Evolutionary conservation across 768 basidiomycete genomes (phyloP), one percentile per base, ranked within the genome.

Genomic region (Lentinula sp.): DNA sequence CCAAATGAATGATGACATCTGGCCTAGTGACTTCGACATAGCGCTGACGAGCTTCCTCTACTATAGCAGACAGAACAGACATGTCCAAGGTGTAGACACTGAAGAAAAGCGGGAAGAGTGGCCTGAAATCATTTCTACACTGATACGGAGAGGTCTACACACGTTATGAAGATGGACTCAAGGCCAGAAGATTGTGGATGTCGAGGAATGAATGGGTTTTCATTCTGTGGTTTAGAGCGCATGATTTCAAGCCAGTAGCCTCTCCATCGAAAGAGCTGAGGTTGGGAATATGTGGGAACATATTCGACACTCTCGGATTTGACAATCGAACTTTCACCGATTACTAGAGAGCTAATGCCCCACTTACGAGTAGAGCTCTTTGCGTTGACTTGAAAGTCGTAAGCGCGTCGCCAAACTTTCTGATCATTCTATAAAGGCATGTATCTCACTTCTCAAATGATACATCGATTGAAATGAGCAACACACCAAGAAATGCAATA

Each of bases 1-100:
- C 68, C 0, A 70, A 62, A 63, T 79, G 78, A 23, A 80, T 69
- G 41, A 76, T 75, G 49, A 83, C 76, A 54, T 79, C 69, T 1
- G 77, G 77, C 18, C 70, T 72, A 42, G 70, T 76, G 37, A 73
- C 72, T 64, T 77, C 71, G 39, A 77, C 53, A 64, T 81, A 83
- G 49, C 72, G 70, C n/a, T 61, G 49, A 6, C 74, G 72, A 4
- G 80, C 78, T 20, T 77, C 72, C 62, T 79, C 75, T 1, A 82
- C 75, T 35, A 82, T 67, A 6, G 70, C 68, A 2, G 77, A 76
- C 4, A 82, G 65, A 5, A 73, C 75, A 3, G 71, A 67, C 69
- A 78, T 74, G 56, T 81, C 68, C 35, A 74, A 72, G 0, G 79
- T 78, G 66, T 80, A 82, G 0, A 82, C 66, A 3, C 80, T 81